A percentile compares a stretch with the other conserved stretches of the same genome.
phyloP scores from a whole-genome alignment of 805 yeast species.

The Candida boleticola region DNA sequence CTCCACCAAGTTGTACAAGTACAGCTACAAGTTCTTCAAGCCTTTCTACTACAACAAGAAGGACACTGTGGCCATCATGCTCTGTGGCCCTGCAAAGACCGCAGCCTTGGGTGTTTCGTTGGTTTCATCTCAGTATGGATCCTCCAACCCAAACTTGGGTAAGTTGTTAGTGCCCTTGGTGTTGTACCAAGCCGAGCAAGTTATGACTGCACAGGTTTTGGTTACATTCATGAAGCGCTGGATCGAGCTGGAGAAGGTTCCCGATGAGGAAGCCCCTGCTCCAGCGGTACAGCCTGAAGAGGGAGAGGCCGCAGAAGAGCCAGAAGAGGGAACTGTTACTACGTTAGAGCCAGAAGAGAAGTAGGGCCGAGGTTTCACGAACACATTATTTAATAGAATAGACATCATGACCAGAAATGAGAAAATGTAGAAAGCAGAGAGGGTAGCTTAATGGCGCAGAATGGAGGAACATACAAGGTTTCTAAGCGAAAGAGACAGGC shows the following conservation, averaged over 20 bases:
- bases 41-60: constrained; percentile 70
- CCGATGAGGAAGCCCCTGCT: constrained; percentile 15
- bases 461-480: too few species aligned
- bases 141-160: constrained; percentile 59
- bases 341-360: background rate
- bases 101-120: constrained; percentile 89
- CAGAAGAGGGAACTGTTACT: background rate
- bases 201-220: constrained; percentile 72
- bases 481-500: too few species aligned
- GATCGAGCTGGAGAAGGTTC: constrained; percentile 43
- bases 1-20: constrained; percentile 44
- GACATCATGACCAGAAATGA: too few species aligned
- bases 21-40: constrained; percentile 41
- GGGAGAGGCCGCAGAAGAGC: background rate
- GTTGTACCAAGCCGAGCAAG: constrained; percentile 84
- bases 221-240: constrained; percentile 68
- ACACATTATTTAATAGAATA: too few species aligned
- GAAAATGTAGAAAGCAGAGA: too few species aligned
- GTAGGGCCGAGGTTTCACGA: too few species aligned
- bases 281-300: background rate
- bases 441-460: too few species aligned
- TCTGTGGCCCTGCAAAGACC: constrained; percentile 91
- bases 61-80: constrained; percentile 77
- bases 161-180: constrained; percentile 77
- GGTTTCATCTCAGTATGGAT: constrained; percentile 77